Base-by-base conservation (phyloP, 768 basidiomycete genomes). In the Tulasnella sp. region DNA sequence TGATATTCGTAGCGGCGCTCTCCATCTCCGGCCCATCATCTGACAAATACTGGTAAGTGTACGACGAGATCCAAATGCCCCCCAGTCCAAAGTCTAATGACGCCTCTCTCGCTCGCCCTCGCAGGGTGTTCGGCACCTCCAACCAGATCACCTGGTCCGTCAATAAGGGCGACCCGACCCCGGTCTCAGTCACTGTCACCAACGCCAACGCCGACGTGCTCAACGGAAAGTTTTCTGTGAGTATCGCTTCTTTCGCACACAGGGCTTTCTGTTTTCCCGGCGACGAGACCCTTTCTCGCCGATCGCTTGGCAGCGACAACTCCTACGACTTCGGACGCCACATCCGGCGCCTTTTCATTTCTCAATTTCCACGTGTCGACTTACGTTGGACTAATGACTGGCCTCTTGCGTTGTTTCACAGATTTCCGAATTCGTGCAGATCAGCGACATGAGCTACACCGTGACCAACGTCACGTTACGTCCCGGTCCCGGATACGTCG, bases 111-210 rank as follows among this genome's bases (percentile, higher is more conserved):
- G 26, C 29, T 16, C 19, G 17, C 11, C 5, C 34, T 16, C 32
- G n/a, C 39, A 82, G 81, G 81, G 81, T 82, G 22, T 78, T 79
- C 74, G 75, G 77, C 74, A 65, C 74, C 16, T 79, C 76, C 74
- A 83, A 83, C 75, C 69, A 42, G 29, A 82, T 83, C 74, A 75
- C 74, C 41, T 83, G 82, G 82, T 70, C 72, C 19, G 80, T 73
- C 74, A 74, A 12, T 64, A 0, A 67, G 35, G 80, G 80, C 32
- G 81, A 81, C 74, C 81, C 80, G 14, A 74, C 67, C 69, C 75
- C 79, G n/a, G 77, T 82, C 59, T 70, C 79, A 59, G 79, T 83
- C 42, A 66, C 77, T 41, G 72, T 83, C 74, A 76, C 76, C 65
- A 82, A 83, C 76, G 6, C 65, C 8, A 73, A 80, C 68, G 78